These are phyloP conservation scores for Eucalyptus curtisii DNA, from an alignment of 345 rosid genomes.

Conservation along the genomic window DNA sequence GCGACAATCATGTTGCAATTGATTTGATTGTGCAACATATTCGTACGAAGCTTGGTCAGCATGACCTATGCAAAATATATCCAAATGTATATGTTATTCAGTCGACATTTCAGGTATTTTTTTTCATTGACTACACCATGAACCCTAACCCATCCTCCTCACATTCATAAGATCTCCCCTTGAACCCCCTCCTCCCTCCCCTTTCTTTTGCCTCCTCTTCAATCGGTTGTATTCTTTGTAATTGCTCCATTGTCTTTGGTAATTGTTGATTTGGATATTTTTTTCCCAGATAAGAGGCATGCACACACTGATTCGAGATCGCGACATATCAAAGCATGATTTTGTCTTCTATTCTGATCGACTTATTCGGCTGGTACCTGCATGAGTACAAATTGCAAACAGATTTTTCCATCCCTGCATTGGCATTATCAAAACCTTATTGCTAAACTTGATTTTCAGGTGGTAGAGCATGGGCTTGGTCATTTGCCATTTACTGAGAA, in stretches of 20 bases:
- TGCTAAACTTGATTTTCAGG: constrained; percentile 35
- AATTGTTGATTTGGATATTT: constrained; percentile 2
- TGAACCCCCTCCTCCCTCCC: background rate
- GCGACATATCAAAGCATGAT: constrained; percentile 92
- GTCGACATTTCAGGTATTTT: constrained; percentile 87
- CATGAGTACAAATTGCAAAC: background rate
- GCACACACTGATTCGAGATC: constrained; percentile 98
- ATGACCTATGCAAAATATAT: constrained; percentile 96
- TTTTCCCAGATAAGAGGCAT: constrained; percentile 88
- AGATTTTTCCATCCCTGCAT: background rate
- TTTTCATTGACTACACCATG: background rate
- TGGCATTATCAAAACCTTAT: background rate
- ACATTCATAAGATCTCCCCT: background rate
- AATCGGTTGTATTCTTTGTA: background rate
- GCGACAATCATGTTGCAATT: constrained; percentile 95
- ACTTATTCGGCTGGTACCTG: constrained; percentile 77
- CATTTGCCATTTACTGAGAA: constrained; percentile 95
- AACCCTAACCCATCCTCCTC: background rate
- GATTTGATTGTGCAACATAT: constrained; percentile 99
- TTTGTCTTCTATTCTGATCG: constrained; percentile 98
- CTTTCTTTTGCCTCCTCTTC: background rate
- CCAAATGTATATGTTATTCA: constrained; percentile 90
- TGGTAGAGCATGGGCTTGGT: constrained; percentile 97
- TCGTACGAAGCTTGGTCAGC: constrained; percentile 93
- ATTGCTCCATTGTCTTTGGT: background rate